A percentile compares a stretch with the other conserved stretches of the same genome.
Evolutionary conservation across 2,329 filamentous ascomycete genomes (phyloP).

Genomic region (Xylaria sp.): DNA sequence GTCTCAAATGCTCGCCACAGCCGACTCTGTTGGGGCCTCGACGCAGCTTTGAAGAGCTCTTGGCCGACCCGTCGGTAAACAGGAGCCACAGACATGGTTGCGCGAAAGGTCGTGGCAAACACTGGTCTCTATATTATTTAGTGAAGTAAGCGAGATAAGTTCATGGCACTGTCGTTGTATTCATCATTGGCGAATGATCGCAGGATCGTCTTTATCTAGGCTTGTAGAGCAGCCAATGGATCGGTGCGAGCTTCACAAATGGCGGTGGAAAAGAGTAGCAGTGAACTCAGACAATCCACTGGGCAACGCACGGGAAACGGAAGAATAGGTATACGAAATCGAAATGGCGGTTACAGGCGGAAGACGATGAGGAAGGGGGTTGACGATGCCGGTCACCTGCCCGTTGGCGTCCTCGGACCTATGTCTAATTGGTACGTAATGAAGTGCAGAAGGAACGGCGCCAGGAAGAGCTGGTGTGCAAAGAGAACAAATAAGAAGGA

Average conservation of each 20-base stretch:
- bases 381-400: slow-evolving; percentile 17
- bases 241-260: neutral
- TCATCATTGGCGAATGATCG: neutral
- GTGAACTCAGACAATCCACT: too few relatives aligned
- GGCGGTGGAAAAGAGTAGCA: too few relatives aligned
- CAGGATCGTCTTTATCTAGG: neutral
- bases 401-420: neutral
- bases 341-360: slow-evolving; percentile 11
- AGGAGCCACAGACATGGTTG: slow-evolving; percentile 28
- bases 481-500: neutral
- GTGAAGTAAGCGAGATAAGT: neutral
- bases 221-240: neutral
- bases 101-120: neutral
- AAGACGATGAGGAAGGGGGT: slow-evolving; percentile 5
- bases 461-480: too few relatives aligned
- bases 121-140: slow-evolving; percentile 13
- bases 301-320: neutral
- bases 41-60: slow-evolving; percentile 36
- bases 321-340: neutral
- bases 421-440: slow-evolving; percentile 24
- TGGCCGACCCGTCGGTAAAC: slow-evolving; percentile 31
- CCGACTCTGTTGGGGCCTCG: slow-evolving; percentile 34
- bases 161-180: slow-evolving; percentile 20
- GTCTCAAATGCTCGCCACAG: slow-evolving; percentile 32
- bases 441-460: neutral